Base-by-base conservation (phyloP, 1,284 basidiomycete genomes). In the Cryptococcus sp. region DNA sequence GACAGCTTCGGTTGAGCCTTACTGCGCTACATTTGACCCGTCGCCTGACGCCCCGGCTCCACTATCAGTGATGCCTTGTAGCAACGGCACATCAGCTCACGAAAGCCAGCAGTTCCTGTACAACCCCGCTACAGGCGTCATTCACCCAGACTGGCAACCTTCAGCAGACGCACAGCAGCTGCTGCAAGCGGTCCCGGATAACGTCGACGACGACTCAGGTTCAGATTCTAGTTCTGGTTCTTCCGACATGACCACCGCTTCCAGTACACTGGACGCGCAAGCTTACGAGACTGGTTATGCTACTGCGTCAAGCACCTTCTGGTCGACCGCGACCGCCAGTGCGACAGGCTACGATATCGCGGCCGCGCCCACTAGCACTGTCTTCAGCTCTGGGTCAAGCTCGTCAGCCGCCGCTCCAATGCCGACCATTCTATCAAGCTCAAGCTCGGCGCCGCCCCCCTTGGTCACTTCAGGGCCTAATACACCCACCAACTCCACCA, bases 11-110 rank as follows among this genome's bases (percentile, higher is more conserved):
- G 76, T 81, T 57, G 69, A 79, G 55, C 62, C 72, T 8, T 85
- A 80, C 68, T 89, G 87, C 61, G 84, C 83, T 2, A 87, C 86
- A 3, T 88, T 83, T 67, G 80, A 87, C 61, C 79, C 83, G 4
- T 74, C 80, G 41, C 85, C 85, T 2, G 59, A 75, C 8, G 63
- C 74, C 1, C 79, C 84, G 0, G 78, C 81, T 11, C 80, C 83
- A 6, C 77, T 88, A 65, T 81, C 79, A 3, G 81, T 84, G 68
- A 72, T 81, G 54, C 67, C 64, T 15, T 88, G 86, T 64, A 59
- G 68, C 8, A 58, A 66, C 5, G 68, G 66, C 23, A 58, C 54
- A 11, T 61, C 68, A 8, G 52, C 63, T 3, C 80, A 83, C 60
- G 77, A 73, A 66, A 85, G 84, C 63, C 87, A 89, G 70, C 65